Evolutionary conservation across 371 early-diverging fungal genomes (phyloP).

Genomic region (Aphelidium insulamus): DNA sequence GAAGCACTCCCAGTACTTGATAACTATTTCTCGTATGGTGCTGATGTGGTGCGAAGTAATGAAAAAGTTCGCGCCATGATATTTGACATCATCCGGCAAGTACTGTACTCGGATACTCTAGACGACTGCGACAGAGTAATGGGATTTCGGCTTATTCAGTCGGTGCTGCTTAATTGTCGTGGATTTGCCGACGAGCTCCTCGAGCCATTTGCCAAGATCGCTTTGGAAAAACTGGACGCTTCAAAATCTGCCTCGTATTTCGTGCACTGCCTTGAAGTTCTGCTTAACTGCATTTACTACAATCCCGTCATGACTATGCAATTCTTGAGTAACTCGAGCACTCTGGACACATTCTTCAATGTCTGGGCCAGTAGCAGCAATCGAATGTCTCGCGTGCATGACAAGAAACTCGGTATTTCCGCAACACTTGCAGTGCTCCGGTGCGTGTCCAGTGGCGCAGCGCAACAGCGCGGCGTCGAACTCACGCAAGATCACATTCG

Average conservation of each 20-base stretch:
- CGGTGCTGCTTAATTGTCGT: constrained; percentile 47
- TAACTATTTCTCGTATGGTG: constrained; percentile 66
- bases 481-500: too few relatives aligned
- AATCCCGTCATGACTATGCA: constrained; percentile 46
- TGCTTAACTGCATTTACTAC: constrained; percentile 62
- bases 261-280: constrained; percentile 33
- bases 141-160: constrained; percentile 54
- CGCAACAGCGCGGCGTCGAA: too few relatives aligned
- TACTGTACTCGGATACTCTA: constrained; percentile 37
- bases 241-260: constrained; percentile 28
- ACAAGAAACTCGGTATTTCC: constrained; percentile 68
- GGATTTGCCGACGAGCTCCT: constrained; percentile 32
- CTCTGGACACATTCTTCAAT: constrained; percentile 36
- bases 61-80: constrained; percentile 32
- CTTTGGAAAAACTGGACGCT: constrained; percentile 32
- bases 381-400: constrained; percentile 44
- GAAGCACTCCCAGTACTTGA: constrained; percentile 62
- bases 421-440: constrained; percentile 47
- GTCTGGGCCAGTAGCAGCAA: constrained; percentile 3
- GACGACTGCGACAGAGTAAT: constrained; percentile 43
- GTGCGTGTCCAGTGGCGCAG: constrained; percentile 46
- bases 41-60: constrained; percentile 31
- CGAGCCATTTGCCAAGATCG: constrained; percentile 18
- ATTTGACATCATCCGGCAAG: constrained; percentile 34
- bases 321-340: constrained; percentile 37